Evolutionary conservation across 495 filamentous ascomycete genomes (phyloP).

Genomic region (Podospora australis): DNA sequence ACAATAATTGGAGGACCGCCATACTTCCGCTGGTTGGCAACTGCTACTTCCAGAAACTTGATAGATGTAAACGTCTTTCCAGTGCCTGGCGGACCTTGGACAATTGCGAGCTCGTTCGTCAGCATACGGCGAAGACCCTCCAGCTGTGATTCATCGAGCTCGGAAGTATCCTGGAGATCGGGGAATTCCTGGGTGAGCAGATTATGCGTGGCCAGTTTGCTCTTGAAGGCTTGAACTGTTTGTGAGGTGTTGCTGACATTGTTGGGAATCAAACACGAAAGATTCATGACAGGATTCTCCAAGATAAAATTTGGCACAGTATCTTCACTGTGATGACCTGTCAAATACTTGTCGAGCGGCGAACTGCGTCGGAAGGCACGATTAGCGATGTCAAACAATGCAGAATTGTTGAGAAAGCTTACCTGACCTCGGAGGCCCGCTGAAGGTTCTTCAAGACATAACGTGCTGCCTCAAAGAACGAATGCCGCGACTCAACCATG

Average conservation of each 20-base stretch:
- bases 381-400: background rate
- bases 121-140: slow-evolving; percentile 62
- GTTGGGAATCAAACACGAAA: slow-evolving; percentile 25
- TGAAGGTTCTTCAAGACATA: slow-evolving; percentile 71
- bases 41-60: slow-evolving; percentile 59
- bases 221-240: background rate
- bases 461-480: slow-evolving; percentile 69
- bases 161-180: slow-evolving; percentile 30
- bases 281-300: slow-evolving; percentile 27
- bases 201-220: slow-evolving; percentile 6
- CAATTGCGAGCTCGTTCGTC: slow-evolving; percentile 65
- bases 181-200: slow-evolving; percentile 12
- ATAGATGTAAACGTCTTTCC: slow-evolving; percentile 81
- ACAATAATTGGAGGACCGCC: slow-evolving; percentile 53
- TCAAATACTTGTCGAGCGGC: slow-evolving; percentile 33
- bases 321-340: slow-evolving; percentile 37
- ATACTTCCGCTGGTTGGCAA: slow-evolving; percentile 42
- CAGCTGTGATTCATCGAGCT: slow-evolving; percentile 65
- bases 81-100: slow-evolving; percentile 90
- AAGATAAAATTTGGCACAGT: slow-evolving; percentile 22
- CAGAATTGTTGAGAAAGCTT: slow-evolving; percentile 13
- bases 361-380: slow-evolving; percentile 11
- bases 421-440: slow-evolving; percentile 56
- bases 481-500: slow-evolving; percentile 67
- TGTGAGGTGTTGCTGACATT: background rate